Base-by-base conservation (phyloP, 164 flowering plant genomes). In the Annona squamosa region DNA sequence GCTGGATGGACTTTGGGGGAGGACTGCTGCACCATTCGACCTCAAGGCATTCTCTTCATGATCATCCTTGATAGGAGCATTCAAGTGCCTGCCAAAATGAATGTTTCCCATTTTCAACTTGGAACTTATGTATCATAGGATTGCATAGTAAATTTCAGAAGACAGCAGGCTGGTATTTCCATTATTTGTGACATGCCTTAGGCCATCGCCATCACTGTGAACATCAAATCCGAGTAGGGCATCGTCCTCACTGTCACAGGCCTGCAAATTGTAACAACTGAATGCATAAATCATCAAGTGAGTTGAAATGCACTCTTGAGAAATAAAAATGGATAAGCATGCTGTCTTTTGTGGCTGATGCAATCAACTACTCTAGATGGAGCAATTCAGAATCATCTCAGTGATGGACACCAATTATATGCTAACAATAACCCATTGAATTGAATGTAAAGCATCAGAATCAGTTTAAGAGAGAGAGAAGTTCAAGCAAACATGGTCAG, bases 161-260 rank as follows among this genome's bases (percentile, higher is more conserved):
- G 12, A 48, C 12, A 48, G 12, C 3, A 70, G 43, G 10, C 68
- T 2, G 6, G 70, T 4, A 71, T 26, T 37, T 43, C 43, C 46
- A 66, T 66, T 5, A 7, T 3, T 10, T 43, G 4, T 10, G 12
- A 72, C 71, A 65, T 77, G 90, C 99, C 87, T 88, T 73, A 80
- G 83, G 71, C 98, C 99, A 16, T 88, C 91, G 52, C 99, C 99
- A 77, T 95, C 93, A 77, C 95, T 95, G 70, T 90, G 97, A 80
- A 90, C 42, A 77, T 95, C 98, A 78, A 87, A 91, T 75, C 88
- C 84, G 82, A 93, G 85, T 61, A 95, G 78, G 56, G 97, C 96
- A 81, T 91, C 94, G 17, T 90, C 97, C 68, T 86, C 91, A 61
- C 77, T 73, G 67, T 88, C 88, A 72, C 97, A 90, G 43, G 97